Conservation (phyloP, 2,329 filamentous ascomycete species). For the Aspergillus sp. region DNA sequence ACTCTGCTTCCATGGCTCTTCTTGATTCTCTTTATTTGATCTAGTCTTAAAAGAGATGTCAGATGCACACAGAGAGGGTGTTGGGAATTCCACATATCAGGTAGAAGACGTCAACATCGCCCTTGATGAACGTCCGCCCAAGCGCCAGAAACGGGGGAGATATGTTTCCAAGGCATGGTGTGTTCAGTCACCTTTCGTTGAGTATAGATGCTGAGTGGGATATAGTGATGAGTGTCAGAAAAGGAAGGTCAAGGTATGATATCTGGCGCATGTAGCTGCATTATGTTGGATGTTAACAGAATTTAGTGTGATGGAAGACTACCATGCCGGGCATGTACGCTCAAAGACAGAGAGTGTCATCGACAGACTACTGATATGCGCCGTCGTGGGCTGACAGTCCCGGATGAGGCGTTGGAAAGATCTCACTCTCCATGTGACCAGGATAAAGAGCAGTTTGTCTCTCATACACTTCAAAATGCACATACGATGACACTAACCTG, state of each 20-base stretch:
- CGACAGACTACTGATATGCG: conserved; percentile 5
- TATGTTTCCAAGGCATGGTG: conserved; percentile 18
- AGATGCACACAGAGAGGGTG: no score
- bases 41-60: no score
- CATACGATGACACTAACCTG: not conserved
- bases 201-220: not conserved
- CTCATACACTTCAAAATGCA: no score
- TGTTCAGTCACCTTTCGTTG: not conserved
- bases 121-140: not conserved
- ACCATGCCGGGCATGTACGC: conserved; percentile 12
- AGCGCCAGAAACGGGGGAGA: conserved; percentile 12
- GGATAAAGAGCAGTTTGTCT: no score
- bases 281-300: no score
- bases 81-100: not conserved
- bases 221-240: conserved; percentile 12
- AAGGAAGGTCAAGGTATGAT: conserved; percentile 15
- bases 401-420: not conserved
- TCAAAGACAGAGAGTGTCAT: conserved; percentile 5
- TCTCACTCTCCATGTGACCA: not conserved
- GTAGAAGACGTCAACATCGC: not conserved
- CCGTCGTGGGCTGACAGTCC: conserved; percentile 3
- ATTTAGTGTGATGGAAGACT: conserved; percentile 13
- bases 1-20: not conserved
- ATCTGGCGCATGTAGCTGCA: not conserved
- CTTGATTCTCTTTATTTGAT: no score